Base-by-base conservation (phyloP, 306 rosid species). In the Prunus persica region DNA sequence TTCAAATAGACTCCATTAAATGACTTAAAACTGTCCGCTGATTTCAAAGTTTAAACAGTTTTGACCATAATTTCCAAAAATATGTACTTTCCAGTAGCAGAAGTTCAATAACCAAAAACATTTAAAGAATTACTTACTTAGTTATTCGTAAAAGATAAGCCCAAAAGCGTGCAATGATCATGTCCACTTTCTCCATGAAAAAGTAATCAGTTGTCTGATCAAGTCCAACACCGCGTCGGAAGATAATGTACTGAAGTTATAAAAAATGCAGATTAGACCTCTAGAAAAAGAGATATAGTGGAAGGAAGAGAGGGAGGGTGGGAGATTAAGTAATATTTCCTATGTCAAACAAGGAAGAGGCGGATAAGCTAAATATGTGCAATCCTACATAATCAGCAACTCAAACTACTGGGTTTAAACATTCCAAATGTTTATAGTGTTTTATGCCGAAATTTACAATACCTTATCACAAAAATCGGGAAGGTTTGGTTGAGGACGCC, bases 391-490 rank as follows among this genome's bases (percentile, higher is more conserved):
- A 52, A 28, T 4, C 18, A 71, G 51, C 27, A 52, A 11, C 65
- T 75, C 20, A 0, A 65, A 65, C 7, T 32, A 50, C 50, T 49
- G 6, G 47, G 28, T 3, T 22, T 60, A 43, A 2, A 73, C 24
- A 14, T 60, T 46, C 28, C 67, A 60, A 60, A 22, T 60, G 69
- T 43, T 45, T 24, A 8, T 19, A 73, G 54, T n/a, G 6, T 41
- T 60, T 54, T 65, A 54, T 67, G 64, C 25, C 27, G 49, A 72
- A 76, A 27, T 83, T 51, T 72, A 60, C 4, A 46, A 20, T 88
- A 92, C 98, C 99, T 92, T 92, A 64, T 96, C 98, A 72, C 86
- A 77, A 84, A 92, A 96, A 79, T 87, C 83, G 13, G 98, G 98
- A 84, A 91, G 90, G 88, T 91, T 51, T 55, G 79, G 83, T 38